Evolutionary conservation across 2,329 filamentous ascomycete species (phyloP), one percentile per base, ranked within the genome.

Genomic region (Shiraia bambusicola): DNA sequence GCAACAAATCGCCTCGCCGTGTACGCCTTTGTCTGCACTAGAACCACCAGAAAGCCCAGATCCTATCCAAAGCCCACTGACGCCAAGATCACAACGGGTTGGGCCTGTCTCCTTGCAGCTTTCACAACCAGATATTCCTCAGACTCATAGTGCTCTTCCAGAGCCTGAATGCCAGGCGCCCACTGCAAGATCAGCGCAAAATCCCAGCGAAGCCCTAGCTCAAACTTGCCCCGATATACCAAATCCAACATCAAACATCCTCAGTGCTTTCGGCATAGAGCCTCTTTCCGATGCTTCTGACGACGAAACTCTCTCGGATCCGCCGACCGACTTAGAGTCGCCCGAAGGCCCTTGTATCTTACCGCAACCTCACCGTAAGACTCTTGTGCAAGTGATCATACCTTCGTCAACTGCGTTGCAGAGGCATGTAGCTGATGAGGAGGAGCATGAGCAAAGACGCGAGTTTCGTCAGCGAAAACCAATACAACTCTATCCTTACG

Each of bases 401-500:
- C 58, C 58, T 24, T 51, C 40, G n/a, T 54, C 57, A 17, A 52
- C 40, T 11, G 42, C 44, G 40, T 30, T 54, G 27, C 56, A 55
- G 28, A 40, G 33, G 8, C 45, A 51, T 12, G 46, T 50, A 28
- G 45, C 19, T 5, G 4, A 5, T 22, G 4, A 22, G 19, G 19
- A 37, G 13, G 51, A 54, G 13, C 42, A 59, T 12, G 50, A 45
- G 28, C 37, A 47, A 25, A 46, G 40, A 22, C 62, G 72, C 28
- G 68, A 60, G 7, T 61, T 76, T 15, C 65, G 74, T n/a, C 57
- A 69, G 32, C 61, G 74, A 8, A 74, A 73, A 33, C 69, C 73
- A 11, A 74, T 74, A 33, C 74, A 77, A 48, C 50, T 77, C 19
- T 71, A 76, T 58, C 74, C 74, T 2, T 77, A 76, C 45, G 52